phyloP scores from a whole-genome alignment of 176 grass and related monocot species.

The Areca catechu region DNA sequence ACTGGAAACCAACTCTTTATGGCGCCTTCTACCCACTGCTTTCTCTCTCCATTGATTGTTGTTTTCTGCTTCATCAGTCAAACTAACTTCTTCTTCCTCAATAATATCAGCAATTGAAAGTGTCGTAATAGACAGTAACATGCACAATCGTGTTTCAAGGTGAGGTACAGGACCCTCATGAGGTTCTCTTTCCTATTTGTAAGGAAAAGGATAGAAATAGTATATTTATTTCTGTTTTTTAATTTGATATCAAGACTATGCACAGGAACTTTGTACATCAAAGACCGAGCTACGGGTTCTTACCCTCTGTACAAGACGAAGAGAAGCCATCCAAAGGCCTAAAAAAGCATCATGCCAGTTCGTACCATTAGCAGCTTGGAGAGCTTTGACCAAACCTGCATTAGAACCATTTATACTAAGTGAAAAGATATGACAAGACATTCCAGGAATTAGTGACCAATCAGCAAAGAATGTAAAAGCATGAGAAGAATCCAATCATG shows the following conservation, averaged over 20 bases:
- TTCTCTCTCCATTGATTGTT: constrained; percentile 35
- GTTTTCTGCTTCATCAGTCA: constrained; percentile 28
- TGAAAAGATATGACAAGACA: no score
- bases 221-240: no score
- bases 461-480: no score
- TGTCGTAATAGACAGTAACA: constrained; percentile 80
- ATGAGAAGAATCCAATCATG: no score
- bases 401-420: constrained; percentile 6
- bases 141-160: constrained; percentile 77
- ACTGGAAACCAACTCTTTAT: constrained; percentile 67
- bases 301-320: constrained; percentile 93
- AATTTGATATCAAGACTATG: no score
- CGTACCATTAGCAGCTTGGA: constrained; percentile 73
- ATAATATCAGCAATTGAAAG: constrained; percentile 79
- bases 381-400: constrained; percentile 89
- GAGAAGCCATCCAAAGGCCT: constrained; percentile 87
- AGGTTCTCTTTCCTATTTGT: constrained; percentile 82
- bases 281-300: constrained; percentile 9
- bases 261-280: no score
- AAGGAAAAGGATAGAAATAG: not conserved
- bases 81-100: constrained; percentile 47
- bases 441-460: no score
- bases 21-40: constrained; percentile 21
- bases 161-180: constrained; percentile 88
- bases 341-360: constrained; percentile 93